phyloP scores from a whole-genome alignment of 1,139 yeast species.

The Protomyces macrosporus region DNA sequence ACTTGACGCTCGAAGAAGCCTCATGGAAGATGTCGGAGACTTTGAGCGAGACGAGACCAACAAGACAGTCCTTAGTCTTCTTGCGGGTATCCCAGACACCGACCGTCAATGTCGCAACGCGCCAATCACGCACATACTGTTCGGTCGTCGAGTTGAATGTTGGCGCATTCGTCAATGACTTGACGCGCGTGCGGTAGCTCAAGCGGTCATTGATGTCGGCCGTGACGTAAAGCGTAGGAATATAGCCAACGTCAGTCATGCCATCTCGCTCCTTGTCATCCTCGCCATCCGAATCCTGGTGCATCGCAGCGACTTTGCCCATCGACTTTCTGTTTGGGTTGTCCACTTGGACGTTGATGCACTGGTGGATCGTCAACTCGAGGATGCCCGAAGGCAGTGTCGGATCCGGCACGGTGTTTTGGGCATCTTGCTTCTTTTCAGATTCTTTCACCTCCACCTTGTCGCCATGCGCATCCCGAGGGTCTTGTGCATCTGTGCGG shows the following conservation, averaged over 20 bases:
- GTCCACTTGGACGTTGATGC: conserved; percentile 14
- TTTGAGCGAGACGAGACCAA: conserved; percentile 17
- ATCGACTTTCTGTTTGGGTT: conserved; percentile 19
- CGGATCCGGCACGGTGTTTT: conserved; percentile 24
- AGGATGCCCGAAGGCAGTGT: conserved; percentile 15
- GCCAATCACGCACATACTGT: conserved; percentile 22
- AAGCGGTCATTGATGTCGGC: conserved; percentile 21
- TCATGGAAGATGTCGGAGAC: conserved; percentile 16
- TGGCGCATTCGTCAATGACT: conserved; percentile 18
- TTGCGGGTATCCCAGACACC: conserved; percentile 22
- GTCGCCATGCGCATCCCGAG: conserved; percentile 21
- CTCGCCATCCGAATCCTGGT: conserved; percentile 23
- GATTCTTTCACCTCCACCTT: conserved; percentile 3
- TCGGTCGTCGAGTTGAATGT: conserved; percentile 16
- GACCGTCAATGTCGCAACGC: conserved; percentile 7
- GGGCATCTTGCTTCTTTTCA: conserved; percentile 13
- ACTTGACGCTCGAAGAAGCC: conserved; percentile 15
- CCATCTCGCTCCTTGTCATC: conserved; percentile 16
- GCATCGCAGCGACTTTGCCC: conserved; percentile 22
- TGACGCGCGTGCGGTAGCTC: conserved; percentile 16
- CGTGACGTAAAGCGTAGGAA: conserved; percentile 18
- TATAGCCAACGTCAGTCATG: conserved; percentile 14
- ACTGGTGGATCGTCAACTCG: conserved; percentile 18
- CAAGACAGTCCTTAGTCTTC: conserved; percentile 13
- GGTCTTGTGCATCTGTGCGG: conserved; percentile 15